Evolutionary conservation across 1,139 yeast species (phyloP).

Genomic region (Scheffersomyces lignicola): DNA sequence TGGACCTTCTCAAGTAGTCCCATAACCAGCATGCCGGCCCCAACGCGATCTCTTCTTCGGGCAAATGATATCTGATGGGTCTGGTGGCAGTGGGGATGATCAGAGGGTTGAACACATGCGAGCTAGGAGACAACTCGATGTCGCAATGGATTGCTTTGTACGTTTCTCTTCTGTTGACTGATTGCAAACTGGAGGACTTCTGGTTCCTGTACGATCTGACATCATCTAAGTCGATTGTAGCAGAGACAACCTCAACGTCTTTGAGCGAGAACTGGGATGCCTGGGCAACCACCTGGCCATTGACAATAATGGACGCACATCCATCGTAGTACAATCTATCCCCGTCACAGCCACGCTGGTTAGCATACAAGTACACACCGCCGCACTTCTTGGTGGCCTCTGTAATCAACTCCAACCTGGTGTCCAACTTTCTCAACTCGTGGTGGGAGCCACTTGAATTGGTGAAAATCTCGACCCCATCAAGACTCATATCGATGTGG

Average conservation of each 20-base stretch:
- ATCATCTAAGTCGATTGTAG: constrained; percentile 90
- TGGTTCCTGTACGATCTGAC: constrained; percentile 79
- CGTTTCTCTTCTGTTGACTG: constrained; percentile 48
- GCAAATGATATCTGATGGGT: constrained; percentile 64
- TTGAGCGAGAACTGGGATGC: constrained; percentile 84
- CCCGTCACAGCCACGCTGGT: constrained; percentile 98
- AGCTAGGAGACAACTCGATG: constrained; percentile 60
- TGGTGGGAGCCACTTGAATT: constrained; percentile 97
- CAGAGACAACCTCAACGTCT: constrained; percentile 92
- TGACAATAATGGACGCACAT: constrained; percentile 89
- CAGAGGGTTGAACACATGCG: constrained; percentile 57
- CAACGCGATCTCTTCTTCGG: constrained; percentile 93
- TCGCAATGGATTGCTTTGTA: constrained; percentile 65
- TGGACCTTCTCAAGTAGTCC: constrained; percentile 92
- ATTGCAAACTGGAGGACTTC: constrained; percentile 80
- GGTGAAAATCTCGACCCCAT: constrained; percentile 94
- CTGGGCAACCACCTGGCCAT: constrained; percentile 89
- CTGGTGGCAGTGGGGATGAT: constrained; percentile 60
- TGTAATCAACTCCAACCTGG: constrained; percentile 77
- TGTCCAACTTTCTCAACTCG: constrained; percentile 84
- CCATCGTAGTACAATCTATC: constrained; percentile 97
- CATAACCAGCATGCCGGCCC: constrained; percentile 99
- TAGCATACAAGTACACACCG: constrained; percentile 89
- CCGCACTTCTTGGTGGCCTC: constrained; percentile 97
- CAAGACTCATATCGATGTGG: constrained; percentile 85